These are phyloP conservation scores for Spergularia marina DNA, from an alignment of 148 eudicot species.

Conservation along the genomic window DNA sequence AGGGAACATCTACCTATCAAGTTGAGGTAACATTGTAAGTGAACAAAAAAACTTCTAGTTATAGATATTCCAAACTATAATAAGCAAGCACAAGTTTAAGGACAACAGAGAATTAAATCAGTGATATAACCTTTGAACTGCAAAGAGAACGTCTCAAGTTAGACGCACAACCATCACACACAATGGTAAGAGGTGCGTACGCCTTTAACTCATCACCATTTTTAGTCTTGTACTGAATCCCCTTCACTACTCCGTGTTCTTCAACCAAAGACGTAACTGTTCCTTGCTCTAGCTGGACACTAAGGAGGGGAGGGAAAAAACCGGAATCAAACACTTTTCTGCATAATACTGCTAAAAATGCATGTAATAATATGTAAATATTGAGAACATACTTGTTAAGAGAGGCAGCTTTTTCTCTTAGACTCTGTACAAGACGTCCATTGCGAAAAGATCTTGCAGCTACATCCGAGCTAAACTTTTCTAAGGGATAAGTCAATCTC, in stretches of 20 bases:
- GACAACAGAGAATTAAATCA: background rate
- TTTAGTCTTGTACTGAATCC: conserved; percentile 60
- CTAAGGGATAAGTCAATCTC: conserved; percentile 57
- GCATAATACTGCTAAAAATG: background rate
- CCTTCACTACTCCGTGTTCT: conserved; percentile 49
- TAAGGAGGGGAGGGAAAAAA: conserved; percentile 16
- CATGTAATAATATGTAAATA: background rate
- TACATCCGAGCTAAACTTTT: conserved; percentile 46
- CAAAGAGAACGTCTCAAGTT: conserved; percentile 60
- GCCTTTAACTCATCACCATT: conserved; percentile 40
- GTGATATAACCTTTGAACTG: conserved; percentile 39
- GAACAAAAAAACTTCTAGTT: background rate
- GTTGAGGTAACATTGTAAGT: background rate
- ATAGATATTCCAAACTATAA: background rate
- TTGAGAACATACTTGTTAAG: conserved; percentile 48
- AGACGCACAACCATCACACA: conserved; percentile 72
- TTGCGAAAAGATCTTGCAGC: conserved; percentile 73
- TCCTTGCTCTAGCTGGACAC: conserved; percentile 64
- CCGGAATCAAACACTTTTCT: background rate
- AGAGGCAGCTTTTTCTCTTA: conserved; percentile 64
- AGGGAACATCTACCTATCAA: conserved; percentile 59
- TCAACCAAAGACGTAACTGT: conserved; percentile 57
- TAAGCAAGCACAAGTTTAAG: background rate
- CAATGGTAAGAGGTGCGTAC: conserved; percentile 59
- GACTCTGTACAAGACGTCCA: conserved; percentile 63